phyloP scores from a whole-genome alignment of 2,329 filamentous ascomycete genomes.

The Knoxdaviesia proteae region DNA sequence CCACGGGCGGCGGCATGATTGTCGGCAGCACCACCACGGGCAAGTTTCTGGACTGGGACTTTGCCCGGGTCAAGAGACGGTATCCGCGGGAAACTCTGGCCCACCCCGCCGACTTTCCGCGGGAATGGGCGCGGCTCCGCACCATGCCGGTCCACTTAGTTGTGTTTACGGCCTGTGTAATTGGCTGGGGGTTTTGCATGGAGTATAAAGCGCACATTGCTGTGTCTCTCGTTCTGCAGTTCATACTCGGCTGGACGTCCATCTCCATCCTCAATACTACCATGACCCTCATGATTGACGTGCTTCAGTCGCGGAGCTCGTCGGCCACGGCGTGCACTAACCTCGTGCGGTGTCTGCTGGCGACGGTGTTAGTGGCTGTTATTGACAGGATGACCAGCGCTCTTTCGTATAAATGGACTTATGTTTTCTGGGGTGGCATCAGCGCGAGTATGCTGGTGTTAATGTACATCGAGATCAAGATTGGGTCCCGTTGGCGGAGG shows the following conservation, averaged over 20 bases:
- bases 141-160: slow-evolving; percentile 9
- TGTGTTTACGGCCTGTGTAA: slow-evolving; percentile 8
- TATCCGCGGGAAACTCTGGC: too few relatives aligned
- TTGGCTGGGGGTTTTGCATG: slow-evolving; percentile 11
- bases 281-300: slow-evolving; percentile 13
- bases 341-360: slow-evolving; percentile 10
- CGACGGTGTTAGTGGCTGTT: slow-evolving; percentile 9
- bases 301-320: slow-evolving; percentile 11
- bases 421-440: slow-evolving; percentile 7
- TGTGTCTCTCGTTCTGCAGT: slow-evolving; percentile 8
- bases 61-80: slow-evolving; percentile 1
- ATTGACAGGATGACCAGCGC: slow-evolving; percentile 9
- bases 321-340: slow-evolving; percentile 12
- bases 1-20: slow-evolving; percentile 12
- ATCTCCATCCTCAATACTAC: slow-evolving; percentile 13
- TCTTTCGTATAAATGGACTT: slow-evolving; percentile 7
- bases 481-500: slow-evolving; percentile 7
- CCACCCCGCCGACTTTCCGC: slow-evolving; percentile 7
- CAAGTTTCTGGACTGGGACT: slow-evolving; percentile 11
- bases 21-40: slow-evolving; percentile 10
- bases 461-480: slow-evolving; percentile 8
- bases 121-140: slow-evolving; percentile 10
- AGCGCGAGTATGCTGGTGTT: slow-evolving; percentile 6
- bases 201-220: slow-evolving; percentile 8
- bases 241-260: slow-evolving; percentile 11